Evolutionary conservation across 192 early-diverging fungal genomes (phyloP).

Genomic region (Coemansia erecta): DNA sequence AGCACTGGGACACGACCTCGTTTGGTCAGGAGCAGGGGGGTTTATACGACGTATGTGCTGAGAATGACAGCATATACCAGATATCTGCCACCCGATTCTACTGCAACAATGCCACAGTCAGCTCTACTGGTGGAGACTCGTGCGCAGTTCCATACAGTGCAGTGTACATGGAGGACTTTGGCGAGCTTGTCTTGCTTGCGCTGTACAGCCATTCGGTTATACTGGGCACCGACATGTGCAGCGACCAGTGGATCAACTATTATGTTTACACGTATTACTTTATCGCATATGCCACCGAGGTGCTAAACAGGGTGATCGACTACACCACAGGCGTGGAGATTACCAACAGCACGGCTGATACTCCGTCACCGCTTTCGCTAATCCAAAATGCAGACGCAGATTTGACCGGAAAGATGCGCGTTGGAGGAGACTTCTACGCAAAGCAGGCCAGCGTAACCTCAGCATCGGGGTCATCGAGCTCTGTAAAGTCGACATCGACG

Average conservation of each 20-base stretch:
- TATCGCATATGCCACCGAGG: neutral
- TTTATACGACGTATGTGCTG: no score
- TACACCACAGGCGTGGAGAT: neutral
- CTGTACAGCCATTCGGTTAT: slow-evolving; percentile 7
- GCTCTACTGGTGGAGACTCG: neutral
- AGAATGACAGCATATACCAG: no score
- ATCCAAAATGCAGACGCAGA: neutral
- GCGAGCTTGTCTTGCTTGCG: neutral
- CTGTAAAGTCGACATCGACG: neutral
- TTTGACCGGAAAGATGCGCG: neutral
- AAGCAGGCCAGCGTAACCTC: no score
- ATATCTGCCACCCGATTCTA: no score
- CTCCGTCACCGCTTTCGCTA: neutral
- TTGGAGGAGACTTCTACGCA: neutral
- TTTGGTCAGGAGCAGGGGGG: no score
- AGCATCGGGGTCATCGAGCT: no score
- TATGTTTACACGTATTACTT: neutral
- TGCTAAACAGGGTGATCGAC: neutral
- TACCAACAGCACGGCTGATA: neutral
- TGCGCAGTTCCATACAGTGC: slow-evolving; percentile 2
- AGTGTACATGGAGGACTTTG: neutral
- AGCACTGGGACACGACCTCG: no score
- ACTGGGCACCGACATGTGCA: slow-evolving; percentile 2
- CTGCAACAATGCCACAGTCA: no score
- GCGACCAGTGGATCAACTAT: neutral